phyloP scores from a whole-genome alignment of 148 eudicot genomes.

The Nepenthes gracilis region DNA sequence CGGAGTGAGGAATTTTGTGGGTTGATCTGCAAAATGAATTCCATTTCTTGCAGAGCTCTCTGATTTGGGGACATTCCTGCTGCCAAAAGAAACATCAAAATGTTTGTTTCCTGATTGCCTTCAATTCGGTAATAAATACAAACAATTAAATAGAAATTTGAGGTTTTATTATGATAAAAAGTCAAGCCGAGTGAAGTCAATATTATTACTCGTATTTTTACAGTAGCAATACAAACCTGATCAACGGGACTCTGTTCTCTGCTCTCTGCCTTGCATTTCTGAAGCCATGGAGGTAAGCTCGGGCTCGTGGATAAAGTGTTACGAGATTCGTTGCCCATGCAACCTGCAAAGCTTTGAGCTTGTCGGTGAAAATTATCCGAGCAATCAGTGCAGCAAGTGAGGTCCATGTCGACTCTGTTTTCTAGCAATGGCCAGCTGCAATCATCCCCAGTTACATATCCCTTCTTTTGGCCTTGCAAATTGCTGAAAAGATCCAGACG shows the following conservation, averaged over 20 bases:
- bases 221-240: conserved; percentile 27
- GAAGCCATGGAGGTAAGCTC: conserved; percentile 66
- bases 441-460: conserved; percentile 21
- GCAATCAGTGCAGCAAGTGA: conserved; percentile 56
- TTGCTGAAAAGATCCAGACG: conserved; percentile 8
- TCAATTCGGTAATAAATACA: conserved; percentile 56
- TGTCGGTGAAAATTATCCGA: conserved; percentile 5
- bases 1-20: conserved; percentile 28
- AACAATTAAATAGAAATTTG: too few relatives aligned
- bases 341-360: conserved; percentile 8
- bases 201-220: conserved; percentile 29
- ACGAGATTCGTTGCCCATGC: conserved; percentile 18
- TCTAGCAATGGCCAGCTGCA: conserved; percentile 26
- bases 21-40: conserved; percentile 55
- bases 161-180: too few relatives aligned
- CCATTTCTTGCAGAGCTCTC: conserved; percentile 76
- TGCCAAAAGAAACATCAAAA: conserved; percentile 5
- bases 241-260: conserved; percentile 17
- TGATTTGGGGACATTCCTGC: conserved; percentile 40
- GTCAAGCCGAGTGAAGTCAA: conserved; percentile 7
- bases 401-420: conserved; percentile 26
- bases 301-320: conserved; percentile 27
- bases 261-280: conserved; percentile 48
- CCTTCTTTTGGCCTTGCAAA: conserved; percentile 16
- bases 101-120: conserved; percentile 22